Evolutionary conservation across 2,329 filamentous ascomycete species (phyloP).

Genomic region (Setomelanomma holmii): DNA sequence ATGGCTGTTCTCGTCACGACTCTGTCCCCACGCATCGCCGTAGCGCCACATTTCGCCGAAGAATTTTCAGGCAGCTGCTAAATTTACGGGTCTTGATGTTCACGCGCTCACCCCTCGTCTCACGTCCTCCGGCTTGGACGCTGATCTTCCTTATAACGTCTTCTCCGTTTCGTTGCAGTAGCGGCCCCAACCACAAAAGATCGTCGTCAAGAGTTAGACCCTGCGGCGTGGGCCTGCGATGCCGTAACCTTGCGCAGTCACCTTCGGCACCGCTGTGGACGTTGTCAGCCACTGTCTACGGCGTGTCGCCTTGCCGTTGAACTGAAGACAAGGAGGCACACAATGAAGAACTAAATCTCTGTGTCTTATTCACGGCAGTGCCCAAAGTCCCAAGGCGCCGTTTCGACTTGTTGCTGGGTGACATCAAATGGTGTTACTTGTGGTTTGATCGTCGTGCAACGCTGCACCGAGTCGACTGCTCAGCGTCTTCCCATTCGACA

Average conservation of each 20-base stretch:
- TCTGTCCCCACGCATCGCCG: background rate
- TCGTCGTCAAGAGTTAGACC: constrained; percentile 34
- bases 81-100: constrained; percentile 17
- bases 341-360: background rate
- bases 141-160: constrained; percentile 27
- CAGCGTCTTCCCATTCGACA: constrained; percentile 18
- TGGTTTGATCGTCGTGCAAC: constrained; percentile 31
- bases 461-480: constrained; percentile 15
- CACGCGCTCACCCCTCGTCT: constrained; percentile 23
- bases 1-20: no score
- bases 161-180: constrained; percentile 22
- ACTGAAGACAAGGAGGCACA: background rate
- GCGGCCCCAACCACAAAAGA: constrained; percentile 26
- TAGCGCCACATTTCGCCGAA: background rate
- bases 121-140: constrained; percentile 20
- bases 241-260: background rate
- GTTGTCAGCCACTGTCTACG: constrained; percentile 4
- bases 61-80: constrained; percentile 7
- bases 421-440: constrained; percentile 15
- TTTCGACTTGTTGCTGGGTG: background rate
- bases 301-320: background rate
- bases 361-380: background rate
- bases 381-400: background rate
- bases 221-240: constrained; percentile 26
- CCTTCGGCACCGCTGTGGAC: background rate